phyloP scores from a whole-genome alignment of 768 basidiomycete species.

The Hirschioporus abietinus region DNA sequence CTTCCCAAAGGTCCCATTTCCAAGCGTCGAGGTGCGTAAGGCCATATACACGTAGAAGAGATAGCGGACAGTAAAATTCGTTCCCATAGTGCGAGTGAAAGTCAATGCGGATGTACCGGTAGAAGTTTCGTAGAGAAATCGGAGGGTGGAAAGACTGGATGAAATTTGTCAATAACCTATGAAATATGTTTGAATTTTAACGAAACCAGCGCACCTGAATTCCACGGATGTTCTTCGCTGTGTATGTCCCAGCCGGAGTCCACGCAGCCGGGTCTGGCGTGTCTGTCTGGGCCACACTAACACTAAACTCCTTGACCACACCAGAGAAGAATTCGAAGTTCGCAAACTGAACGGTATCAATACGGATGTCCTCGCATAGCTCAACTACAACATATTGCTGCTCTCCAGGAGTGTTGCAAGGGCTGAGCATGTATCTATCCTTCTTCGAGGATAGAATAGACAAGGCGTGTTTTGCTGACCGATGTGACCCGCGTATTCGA shows the following conservation, averaged over 20 bases:
- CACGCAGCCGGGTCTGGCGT: slow-evolving; percentile 34
- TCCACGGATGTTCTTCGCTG: slow-evolving; percentile 86
- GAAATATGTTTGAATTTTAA: slow-evolving; percentile 4
- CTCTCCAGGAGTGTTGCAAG: slow-evolving; percentile 48
- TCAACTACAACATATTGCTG: slow-evolving; percentile 87
- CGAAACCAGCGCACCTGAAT: slow-evolving; percentile 61
- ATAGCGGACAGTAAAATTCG: slow-evolving; percentile 96
- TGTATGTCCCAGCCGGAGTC: slow-evolving; percentile 71
- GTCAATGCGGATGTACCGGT: slow-evolving; percentile 90
- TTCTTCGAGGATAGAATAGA: slow-evolving; percentile 85
- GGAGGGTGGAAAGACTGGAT: slow-evolving; percentile 73
- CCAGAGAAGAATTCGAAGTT: slow-evolving; percentile 99
- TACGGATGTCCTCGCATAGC: slow-evolving; percentile 94
- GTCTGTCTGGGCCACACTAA: slow-evolving; percentile 59
- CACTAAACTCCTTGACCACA: slow-evolving; percentile 86
- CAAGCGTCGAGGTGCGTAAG: slow-evolving; percentile 95
- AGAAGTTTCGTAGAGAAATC: slow-evolving; percentile 72
- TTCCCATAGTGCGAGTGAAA: slow-evolving; percentile 90
- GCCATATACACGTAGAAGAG: slow-evolving; percentile 88
- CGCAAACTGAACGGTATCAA: slow-evolving; percentile 93
- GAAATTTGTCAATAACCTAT: slow-evolving; percentile 3
- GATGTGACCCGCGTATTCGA: slow-evolving; percentile 80
- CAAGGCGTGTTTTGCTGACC: slow-evolving; percentile 73
- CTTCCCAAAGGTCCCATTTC: slow-evolving; percentile 86
- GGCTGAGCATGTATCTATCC: slow-evolving; percentile 95